Percentiles rank a stretch among this genome's conserved stretches.
Conservation (phyloP, 306 rosid genomes). For the Quercus parvula region DNA sequence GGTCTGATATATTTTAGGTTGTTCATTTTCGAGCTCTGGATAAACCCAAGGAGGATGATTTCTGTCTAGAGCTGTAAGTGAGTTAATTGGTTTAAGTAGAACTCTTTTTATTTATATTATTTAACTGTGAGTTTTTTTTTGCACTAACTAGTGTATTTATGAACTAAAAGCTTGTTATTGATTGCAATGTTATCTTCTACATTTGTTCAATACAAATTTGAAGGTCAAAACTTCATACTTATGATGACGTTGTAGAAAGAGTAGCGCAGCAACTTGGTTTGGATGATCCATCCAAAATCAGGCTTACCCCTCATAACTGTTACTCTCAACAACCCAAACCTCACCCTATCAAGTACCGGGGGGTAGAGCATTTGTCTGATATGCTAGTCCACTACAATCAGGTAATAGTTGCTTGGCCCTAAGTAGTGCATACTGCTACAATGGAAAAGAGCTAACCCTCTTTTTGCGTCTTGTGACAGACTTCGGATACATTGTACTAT, state of each 20-base stretch:
- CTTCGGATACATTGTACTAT: conserved; percentile 77
- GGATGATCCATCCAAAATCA: conserved; percentile 78
- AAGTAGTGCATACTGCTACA: conserved; percentile 13
- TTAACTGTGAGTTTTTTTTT: conserved; percentile 6
- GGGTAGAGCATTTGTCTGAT: conserved; percentile 78
- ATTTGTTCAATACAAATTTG: conserved; percentile 16
- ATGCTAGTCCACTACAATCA: conserved; percentile 93
- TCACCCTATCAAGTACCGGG: conserved; percentile 82
- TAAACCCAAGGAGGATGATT: conserved; percentile 89
- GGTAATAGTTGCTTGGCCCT: conserved; percentile 38
- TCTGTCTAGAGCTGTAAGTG: conserved; percentile 78
- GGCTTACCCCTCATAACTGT: conserved; percentile 88
- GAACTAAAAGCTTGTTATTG: background rate
- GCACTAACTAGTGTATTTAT: background rate
- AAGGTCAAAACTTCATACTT: conserved; percentile 84
- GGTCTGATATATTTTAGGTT: conserved; percentile 47
- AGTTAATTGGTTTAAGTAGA: conserved; percentile 19
- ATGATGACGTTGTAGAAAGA: conserved; percentile 86
- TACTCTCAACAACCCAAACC: conserved; percentile 96
- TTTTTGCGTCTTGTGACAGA: conserved; percentile 42
- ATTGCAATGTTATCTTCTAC: conserved; percentile 15
- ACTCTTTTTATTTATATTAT: background rate
- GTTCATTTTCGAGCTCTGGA: conserved; percentile 87
- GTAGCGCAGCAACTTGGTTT: conserved; percentile 78
- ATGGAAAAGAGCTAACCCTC: conserved; percentile 6